Percentiles rank a stretch among this genome's conserved stretches.
Conservation (phyloP, 331 rosid species). For the Quercus phellos region DNA sequence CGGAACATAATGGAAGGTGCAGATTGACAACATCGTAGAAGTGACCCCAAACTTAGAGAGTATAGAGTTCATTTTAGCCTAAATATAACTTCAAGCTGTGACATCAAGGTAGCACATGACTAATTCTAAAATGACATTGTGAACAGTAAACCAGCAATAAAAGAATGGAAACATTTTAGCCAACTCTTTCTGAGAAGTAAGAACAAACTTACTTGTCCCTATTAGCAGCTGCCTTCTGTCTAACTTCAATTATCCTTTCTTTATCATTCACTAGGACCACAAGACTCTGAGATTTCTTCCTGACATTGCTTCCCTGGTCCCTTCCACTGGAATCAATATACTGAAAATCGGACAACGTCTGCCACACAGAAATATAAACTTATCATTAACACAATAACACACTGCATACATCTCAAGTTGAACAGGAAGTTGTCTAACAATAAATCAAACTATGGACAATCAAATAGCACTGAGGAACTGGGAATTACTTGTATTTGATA, state of each 20-base stretch:
- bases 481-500: conserved; percentile 82
- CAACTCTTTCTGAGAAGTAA: not conserved
- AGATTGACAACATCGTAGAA: no score
- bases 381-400: conserved; percentile 15
- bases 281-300: conserved; percentile 88
- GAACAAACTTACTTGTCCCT: conserved; percentile 75
- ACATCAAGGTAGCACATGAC: not conserved
- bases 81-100: not conserved
- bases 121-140: not conserved
- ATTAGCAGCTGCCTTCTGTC: conserved; percentile 92
- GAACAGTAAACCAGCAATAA: not conserved
- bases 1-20: no score
- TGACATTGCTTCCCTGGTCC: conserved; percentile 98
- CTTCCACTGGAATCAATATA: conserved; percentile 94
- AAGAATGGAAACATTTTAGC: not conserved
- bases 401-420: not conserved
- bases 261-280: conserved; percentile 90
- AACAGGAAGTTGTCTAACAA: not conserved
- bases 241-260: conserved; percentile 81
- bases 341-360: conserved; percentile 87
- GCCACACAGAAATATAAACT: conserved; percentile 32
- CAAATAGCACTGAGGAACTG: conserved; percentile 16
- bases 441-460: conserved; percentile 8
- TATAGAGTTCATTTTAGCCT: no score
- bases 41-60: no score